Base-by-base conservation (phyloP, 495 filamentous ascomycete genomes). In the Penicillium riverlandense region DNA sequence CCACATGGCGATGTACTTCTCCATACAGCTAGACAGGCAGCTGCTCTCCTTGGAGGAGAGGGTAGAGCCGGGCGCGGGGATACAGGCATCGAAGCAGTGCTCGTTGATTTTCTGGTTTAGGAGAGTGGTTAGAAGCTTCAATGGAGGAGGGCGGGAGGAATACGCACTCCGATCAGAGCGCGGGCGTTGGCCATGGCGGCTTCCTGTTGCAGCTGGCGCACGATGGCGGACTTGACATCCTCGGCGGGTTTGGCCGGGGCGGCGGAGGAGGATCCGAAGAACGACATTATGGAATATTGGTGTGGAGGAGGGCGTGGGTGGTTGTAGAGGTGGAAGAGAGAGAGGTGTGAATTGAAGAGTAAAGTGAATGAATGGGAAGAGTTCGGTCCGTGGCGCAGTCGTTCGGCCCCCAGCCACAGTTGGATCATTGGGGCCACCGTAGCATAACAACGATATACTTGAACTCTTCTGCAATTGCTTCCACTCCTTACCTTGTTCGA, bases 1-100 rank as follows among this genome's bases (percentile, higher is more conserved):
- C 94, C 94, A 98, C 29, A 86, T 78, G 16, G 74, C 67, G 76
- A 96, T 95, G 73, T 98, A 98, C 71, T 98, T 98, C 62, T 96
- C 88, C 85, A 96, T 92, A 72, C 92, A 98, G 48, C 74, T 68
- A 7, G 83, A 84, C 46, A 91, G 76, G 76, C 92, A 98, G 36
- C 76, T 72, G 64, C 83, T 79, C 68, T 90, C 80, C 55, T 71
- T 75, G 41, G 71, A 64, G 31, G 87, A 88, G 38, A 97, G 67
- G 34, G 84, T 85, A 40, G 75, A 65, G 43, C 88, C 84, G 41
- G 92, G 92, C 54, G 89, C 82, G 27, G 90, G 83, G 34, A 98
- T 72, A 70, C 92, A 98, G 60, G 83, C 83, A 31, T 91, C 80
- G 79, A 95, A 97, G 78, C 92, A 98, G 75, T 94, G 83, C 61